Conservation (phyloP, 2,329 filamentous ascomycete genomes). For the Podosphaera fusca region DNA sequence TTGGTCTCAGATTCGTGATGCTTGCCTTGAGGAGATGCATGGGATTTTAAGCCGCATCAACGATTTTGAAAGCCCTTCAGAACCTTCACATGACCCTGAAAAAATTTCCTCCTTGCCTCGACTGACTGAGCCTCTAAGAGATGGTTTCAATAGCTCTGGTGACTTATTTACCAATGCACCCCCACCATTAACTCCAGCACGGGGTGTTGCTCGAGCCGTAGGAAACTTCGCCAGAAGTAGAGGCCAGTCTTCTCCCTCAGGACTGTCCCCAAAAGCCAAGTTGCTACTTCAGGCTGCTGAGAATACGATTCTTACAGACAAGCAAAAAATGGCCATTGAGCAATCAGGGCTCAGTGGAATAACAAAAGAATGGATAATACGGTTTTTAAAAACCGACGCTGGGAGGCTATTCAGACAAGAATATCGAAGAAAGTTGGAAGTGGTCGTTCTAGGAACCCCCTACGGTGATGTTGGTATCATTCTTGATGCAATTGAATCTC, state of each 20-base stretch:
- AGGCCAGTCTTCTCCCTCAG: conserved; percentile 10
- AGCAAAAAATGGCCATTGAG: conserved; percentile 30
- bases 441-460: conserved; percentile 50
- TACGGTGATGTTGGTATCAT: conserved; percentile 46
- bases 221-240: conserved; percentile 12
- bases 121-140: conserved; percentile 9
- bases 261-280: conserved; percentile 17
- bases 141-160: conserved; percentile 9
- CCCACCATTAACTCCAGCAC: conserved; percentile 5
- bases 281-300: conserved; percentile 21
- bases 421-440: conserved; percentile 39
- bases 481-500: conserved; percentile 45
- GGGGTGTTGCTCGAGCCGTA: conserved; percentile 7
- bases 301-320: conserved; percentile 15
- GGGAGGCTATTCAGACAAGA: conserved; percentile 49
- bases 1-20: conserved; percentile 54
- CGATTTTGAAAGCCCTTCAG: conserved; percentile 24
- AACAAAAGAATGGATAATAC: conserved; percentile 24
- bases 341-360: conserved; percentile 26
- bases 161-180: conserved; percentile 11
- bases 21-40: conserved; percentile 47
- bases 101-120: conserved; percentile 9
- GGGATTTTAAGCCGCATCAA: conserved; percentile 43
- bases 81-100: conserved; percentile 3
- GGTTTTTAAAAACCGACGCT: conserved; percentile 26